Evolutionary conservation across 139 green algal species (phyloP).

Genomic region (Ettlia oleoabundans): DNA sequence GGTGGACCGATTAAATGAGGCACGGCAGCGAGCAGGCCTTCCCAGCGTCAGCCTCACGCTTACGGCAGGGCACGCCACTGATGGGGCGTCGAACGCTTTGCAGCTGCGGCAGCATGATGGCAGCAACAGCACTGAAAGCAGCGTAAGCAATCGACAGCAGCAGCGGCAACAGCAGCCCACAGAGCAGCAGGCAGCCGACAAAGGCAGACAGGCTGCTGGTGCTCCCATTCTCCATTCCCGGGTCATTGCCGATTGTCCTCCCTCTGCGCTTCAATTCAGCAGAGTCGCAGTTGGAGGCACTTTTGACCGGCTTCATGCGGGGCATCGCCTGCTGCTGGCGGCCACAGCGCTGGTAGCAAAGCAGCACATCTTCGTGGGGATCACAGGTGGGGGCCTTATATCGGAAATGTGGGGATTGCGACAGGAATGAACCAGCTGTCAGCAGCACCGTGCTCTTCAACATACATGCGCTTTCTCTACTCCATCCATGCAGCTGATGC

Average conservation of each 20-base stretch:
- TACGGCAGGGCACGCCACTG: not conserved
- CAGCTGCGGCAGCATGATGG: not conserved
- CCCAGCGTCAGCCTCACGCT: conserved; percentile 24
- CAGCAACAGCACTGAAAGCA: not conserved
- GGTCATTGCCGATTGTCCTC: conserved; percentile 20
- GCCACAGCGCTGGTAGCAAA: conserved; percentile 68
- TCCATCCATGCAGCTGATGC: conserved; percentile 60
- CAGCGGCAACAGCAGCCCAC: not conserved
- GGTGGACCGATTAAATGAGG: conserved; percentile 28
- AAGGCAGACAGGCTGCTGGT: not conserved
- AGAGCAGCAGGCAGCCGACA: not conserved
- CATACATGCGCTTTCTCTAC: not conserved
- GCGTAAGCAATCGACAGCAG: not conserved
- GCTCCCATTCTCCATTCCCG: not conserved
- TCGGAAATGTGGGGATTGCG: not conserved
- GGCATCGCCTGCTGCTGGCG: conserved; percentile 89
- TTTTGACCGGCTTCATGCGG: conserved; percentile 93
- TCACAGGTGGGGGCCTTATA: conserved; percentile 68
- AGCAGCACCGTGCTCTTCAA: not conserved
- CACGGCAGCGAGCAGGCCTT: not conserved
- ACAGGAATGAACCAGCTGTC: no score
- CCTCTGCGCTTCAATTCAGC: conserved; percentile 53
- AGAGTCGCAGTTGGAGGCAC: conserved; percentile 89
- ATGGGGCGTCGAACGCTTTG: not conserved
- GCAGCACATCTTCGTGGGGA: conserved; percentile 70